Conservation (phyloP, 2,329 filamentous ascomycete species). For the Fusarium sp. region DNA sequence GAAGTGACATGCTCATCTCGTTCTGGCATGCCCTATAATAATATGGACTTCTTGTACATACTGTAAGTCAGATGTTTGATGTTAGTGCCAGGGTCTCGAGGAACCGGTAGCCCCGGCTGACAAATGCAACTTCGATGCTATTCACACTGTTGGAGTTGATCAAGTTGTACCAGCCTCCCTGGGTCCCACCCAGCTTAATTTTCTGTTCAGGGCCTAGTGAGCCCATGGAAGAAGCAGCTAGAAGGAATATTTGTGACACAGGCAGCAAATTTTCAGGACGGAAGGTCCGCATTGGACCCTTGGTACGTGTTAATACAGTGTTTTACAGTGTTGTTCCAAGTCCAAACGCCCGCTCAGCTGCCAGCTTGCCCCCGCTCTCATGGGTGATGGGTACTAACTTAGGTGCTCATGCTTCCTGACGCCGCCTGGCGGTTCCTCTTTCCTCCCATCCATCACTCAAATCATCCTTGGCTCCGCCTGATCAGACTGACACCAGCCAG, state of each 20-base stretch:
- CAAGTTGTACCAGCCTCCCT: constrained; percentile 20
- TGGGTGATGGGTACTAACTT: background rate
- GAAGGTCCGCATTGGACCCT: constrained; percentile 18
- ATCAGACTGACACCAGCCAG: constrained; percentile 25
- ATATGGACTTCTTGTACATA: constrained; percentile 25
- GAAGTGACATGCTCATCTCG: constrained; percentile 8
- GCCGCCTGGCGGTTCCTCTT: background rate
- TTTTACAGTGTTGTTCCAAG: constrained; percentile 16
- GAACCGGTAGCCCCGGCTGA: constrained; percentile 41
- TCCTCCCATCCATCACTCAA: constrained; percentile 1
- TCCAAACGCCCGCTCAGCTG: constrained; percentile 22
- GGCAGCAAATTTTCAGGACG: constrained; percentile 48
- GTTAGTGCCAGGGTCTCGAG: constrained; percentile 16
- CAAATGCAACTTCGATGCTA: constrained; percentile 41
- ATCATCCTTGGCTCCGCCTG: constrained; percentile 38
- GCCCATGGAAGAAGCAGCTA: constrained; percentile 45
- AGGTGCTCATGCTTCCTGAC: background rate
- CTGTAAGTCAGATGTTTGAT: constrained; percentile 26
- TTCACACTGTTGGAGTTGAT: constrained; percentile 34
- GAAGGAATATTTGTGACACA: constrained; percentile 52
- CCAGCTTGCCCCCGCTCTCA: constrained; percentile 15
- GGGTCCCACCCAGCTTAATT: constrained; percentile 21
- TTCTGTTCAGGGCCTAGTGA: constrained; percentile 20
- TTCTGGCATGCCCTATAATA: constrained; percentile 27
- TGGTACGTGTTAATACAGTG: constrained; percentile 22